Conservation (phyloP, 2,329 filamentous ascomycete genomes). For the Clonostachys rosea region DNA sequence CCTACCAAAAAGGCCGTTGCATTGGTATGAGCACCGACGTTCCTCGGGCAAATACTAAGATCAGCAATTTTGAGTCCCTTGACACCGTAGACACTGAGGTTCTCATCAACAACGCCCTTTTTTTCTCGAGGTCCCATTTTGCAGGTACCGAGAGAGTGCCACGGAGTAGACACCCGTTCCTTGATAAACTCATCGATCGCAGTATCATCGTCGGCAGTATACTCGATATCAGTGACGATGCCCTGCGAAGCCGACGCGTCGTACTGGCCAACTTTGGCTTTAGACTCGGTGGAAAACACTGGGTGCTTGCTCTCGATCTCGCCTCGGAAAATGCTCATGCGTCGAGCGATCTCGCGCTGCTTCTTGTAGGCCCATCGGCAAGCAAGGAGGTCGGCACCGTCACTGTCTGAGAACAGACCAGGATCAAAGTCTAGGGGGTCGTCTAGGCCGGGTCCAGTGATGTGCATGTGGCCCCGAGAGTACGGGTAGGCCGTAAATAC, state of each 20-base stretch:
- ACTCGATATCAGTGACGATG: conserved; percentile 25
- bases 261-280: conserved; percentile 30
- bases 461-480: conserved; percentile 53
- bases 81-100: conserved; percentile 30
- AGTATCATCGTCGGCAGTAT: conserved; percentile 38
- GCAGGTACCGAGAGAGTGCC: conserved; percentile 22
- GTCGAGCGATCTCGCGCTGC: conserved; percentile 51
- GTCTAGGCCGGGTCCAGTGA: conserved; percentile 41
- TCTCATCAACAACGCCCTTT: conserved; percentile 29
- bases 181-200: conserved; percentile 35
- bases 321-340: conserved; percentile 45
- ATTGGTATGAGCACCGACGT: conserved; percentile 39
- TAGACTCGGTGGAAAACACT: conserved; percentile 29
- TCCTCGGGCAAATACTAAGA: conserved; percentile 21
- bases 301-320: conserved; percentile 34
- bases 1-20: conserved; percentile 40
- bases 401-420: conserved; percentile 39
- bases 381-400: conserved; percentile 46
- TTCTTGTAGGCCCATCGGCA: conserved; percentile 61
- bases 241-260: conserved; percentile 16
- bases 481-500: conserved; percentile 55
- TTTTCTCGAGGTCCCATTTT: conserved; percentile 29
- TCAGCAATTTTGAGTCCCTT: conserved; percentile 27
- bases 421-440: conserved; percentile 48
- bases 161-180: conserved; percentile 27